phyloP scores from a whole-genome alignment of 1,284 basidiomycete species.

The Cryptococcus sp. region DNA sequence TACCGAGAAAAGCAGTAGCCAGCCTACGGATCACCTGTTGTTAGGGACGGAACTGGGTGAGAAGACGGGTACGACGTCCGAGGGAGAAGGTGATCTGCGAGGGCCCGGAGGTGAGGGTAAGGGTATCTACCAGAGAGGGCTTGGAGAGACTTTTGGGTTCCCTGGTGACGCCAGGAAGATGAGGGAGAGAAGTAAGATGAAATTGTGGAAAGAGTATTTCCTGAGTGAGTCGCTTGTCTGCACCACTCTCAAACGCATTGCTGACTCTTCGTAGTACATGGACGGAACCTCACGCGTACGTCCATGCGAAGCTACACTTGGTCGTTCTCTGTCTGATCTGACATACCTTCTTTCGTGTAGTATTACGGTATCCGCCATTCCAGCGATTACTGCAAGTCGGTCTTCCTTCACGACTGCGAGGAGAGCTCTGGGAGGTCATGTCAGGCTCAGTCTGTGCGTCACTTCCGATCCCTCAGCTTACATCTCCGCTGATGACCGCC shows the following conservation, averaged over 20 bases:
- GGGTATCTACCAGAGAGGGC: slow-evolving; percentile 71
- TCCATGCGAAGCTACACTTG: background rate
- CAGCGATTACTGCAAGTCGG: slow-evolving; percentile 96
- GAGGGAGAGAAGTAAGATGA: slow-evolving; percentile 94
- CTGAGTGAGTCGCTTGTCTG: slow-evolving; percentile 59
- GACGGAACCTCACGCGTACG: slow-evolving; percentile 52
- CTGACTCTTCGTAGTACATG: slow-evolving; percentile 41
- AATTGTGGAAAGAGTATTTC: slow-evolving; percentile 92
- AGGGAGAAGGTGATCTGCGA: slow-evolving; percentile 61
- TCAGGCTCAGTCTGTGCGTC: slow-evolving; percentile 78
- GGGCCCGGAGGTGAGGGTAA: slow-evolving; percentile 56
- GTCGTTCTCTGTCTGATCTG: background rate
- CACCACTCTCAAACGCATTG: background rate
- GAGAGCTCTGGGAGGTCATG: slow-evolving; percentile 98
- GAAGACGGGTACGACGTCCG: slow-evolving; percentile 26
- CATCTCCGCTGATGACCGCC: background rate
- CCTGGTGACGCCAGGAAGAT: slow-evolving; percentile 94
- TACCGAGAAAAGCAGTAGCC: slow-evolving; percentile 49
- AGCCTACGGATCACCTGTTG: slow-evolving; percentile 25
- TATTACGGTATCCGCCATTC: slow-evolving; percentile 95
- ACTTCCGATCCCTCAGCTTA: slow-evolving; percentile 6
- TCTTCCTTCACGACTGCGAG: slow-evolving; percentile 88
- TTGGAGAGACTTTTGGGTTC: slow-evolving; percentile 86
- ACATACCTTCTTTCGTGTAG: slow-evolving; percentile 56
- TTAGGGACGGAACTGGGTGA: slow-evolving; percentile 32